Evolutionary conservation across 2,329 filamentous ascomycete species (phyloP).

Genomic region (Trichoderma polysporum): DNA sequence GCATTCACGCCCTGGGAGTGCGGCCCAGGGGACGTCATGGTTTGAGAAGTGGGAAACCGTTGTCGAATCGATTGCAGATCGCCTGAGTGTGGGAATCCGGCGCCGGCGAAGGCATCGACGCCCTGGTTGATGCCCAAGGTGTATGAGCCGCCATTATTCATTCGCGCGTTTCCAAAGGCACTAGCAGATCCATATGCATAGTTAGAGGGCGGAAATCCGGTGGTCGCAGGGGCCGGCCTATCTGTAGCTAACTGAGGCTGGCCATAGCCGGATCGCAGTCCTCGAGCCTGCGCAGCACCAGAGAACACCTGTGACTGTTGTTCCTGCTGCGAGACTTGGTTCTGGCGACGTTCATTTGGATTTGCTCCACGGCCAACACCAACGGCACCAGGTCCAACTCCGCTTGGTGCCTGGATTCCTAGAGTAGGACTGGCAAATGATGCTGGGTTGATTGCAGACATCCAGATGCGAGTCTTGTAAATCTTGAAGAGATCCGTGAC

Average conservation of each 20-base stretch:
- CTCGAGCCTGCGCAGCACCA: conserved; percentile 38
- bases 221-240: conserved; percentile 39
- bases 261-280: conserved; percentile 44
- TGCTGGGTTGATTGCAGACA: conserved; percentile 97
- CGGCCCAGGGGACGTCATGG: conserved; percentile 36
- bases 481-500: conserved; percentile 98
- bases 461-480: conserved; percentile 99
- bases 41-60: conserved; percentile 46
- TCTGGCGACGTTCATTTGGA: conserved; percentile 48
- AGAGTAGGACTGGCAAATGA: conserved; percentile 82
- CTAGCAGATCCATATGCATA: conserved; percentile 38
- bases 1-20: conserved; percentile 42
- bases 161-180: conserved; percentile 36
- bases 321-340: conserved; percentile 41
- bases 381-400: conserved; percentile 66
- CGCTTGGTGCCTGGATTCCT: conserved; percentile 68
- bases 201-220: conserved; percentile 37
- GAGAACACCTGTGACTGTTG: conserved; percentile 39
- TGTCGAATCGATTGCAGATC: conserved; percentile 50
- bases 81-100: conserved; percentile 36
- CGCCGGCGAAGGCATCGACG: conserved; percentile 33
- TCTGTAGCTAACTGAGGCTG: conserved; percentile 44
- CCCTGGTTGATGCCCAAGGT: conserved; percentile 30
- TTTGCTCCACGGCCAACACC: conserved; percentile 50
- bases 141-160: conserved; percentile 31